Conservation (phyloP, 2,329 filamentous ascomycete genomes). For the Fusarium circinatum region DNA sequence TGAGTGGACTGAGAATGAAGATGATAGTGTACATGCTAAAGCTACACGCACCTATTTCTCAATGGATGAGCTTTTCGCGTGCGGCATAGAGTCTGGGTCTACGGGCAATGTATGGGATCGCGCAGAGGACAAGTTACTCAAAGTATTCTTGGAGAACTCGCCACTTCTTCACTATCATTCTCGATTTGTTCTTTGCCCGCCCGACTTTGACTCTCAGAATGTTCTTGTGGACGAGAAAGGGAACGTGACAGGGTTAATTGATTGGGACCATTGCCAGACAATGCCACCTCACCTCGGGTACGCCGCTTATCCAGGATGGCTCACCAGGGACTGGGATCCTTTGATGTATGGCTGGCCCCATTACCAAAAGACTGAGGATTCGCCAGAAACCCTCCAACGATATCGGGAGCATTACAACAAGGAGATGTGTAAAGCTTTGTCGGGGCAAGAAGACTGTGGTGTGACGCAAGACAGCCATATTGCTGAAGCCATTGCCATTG, state of each 20-base stretch:
- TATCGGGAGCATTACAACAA: background rate
- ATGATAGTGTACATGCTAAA: background rate
- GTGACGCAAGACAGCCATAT: background rate
- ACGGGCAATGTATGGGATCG: too few species aligned
- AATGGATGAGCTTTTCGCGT: accelerated
- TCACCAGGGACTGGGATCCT: conserved; percentile 1
- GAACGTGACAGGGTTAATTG: background rate
- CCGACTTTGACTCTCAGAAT: conserved; percentile 2
- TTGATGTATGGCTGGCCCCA: conserved; percentile 7
- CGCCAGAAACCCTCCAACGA: background rate
- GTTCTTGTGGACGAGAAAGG: background rate
- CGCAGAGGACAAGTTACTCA: background rate
- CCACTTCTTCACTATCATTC: background rate
- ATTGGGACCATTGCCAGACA: conserved; percentile 4
- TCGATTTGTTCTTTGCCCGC: background rate
- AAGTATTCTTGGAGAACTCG: background rate
- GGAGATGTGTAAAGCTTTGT: background rate
- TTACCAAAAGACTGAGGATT: background rate
- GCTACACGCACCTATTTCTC: background rate
- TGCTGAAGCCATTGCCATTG: background rate
- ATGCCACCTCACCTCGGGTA: background rate
- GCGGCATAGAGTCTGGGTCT: background rate
- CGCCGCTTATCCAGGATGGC: background rate
- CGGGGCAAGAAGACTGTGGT: background rate
- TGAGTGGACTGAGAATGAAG: background rate